A percentile compares a stretch with the other conserved stretches of the same genome.
Conservation (phyloP, 768 basidiomycete genomes). For the Russula dissimulans region DNA sequence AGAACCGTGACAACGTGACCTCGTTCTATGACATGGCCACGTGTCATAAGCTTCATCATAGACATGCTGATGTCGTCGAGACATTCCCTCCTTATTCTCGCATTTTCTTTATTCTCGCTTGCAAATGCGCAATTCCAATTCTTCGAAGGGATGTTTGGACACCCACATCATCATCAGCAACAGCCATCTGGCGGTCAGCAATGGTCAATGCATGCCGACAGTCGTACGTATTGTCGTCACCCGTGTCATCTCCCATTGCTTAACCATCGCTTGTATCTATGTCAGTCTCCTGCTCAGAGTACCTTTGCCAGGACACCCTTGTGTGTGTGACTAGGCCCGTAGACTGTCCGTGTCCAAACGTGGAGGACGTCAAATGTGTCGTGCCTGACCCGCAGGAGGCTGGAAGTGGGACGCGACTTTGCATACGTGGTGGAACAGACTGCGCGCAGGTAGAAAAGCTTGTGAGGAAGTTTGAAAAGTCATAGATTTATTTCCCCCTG, state of each 20-base stretch:
- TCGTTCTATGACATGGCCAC: background rate
- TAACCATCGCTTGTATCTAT: background rate
- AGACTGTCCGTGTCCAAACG: slow-evolving; percentile 74
- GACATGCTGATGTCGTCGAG: background rate
- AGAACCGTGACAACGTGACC: too few relatives aligned
- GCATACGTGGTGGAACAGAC: slow-evolving; percentile 55
- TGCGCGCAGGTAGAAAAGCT: slow-evolving; percentile 56
- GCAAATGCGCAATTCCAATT: slow-evolving; percentile 19
- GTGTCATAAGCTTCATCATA: background rate
- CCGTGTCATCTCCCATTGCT: background rate
- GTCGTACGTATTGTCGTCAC: slow-evolving; percentile 4
- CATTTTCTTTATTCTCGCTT: background rate
- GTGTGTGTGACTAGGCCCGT: slow-evolving; percentile 52
- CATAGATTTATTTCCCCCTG: slow-evolving; percentile 8
- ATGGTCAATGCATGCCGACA: slow-evolving; percentile 18
- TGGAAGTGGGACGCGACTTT: slow-evolving; percentile 53
- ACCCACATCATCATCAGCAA: slow-evolving; percentile 17
- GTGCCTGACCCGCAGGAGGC: slow-evolving; percentile 53
- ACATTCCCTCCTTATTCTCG: background rate
- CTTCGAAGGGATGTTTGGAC: slow-evolving; percentile 19
- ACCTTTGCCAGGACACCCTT: slow-evolving; percentile 68
- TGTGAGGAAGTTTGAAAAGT: slow-evolving; percentile 32
- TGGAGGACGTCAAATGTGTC: slow-evolving; percentile 67
- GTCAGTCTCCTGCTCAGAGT: slow-evolving; percentile 63
- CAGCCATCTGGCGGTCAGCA: slow-evolving; percentile 17